A percentile compares a stretch with the other conserved stretches of the same genome.
phyloP scores from a whole-genome alignment of 2,329 filamentous ascomycete genomes.

The Torrubiella hemipterigena region DNA sequence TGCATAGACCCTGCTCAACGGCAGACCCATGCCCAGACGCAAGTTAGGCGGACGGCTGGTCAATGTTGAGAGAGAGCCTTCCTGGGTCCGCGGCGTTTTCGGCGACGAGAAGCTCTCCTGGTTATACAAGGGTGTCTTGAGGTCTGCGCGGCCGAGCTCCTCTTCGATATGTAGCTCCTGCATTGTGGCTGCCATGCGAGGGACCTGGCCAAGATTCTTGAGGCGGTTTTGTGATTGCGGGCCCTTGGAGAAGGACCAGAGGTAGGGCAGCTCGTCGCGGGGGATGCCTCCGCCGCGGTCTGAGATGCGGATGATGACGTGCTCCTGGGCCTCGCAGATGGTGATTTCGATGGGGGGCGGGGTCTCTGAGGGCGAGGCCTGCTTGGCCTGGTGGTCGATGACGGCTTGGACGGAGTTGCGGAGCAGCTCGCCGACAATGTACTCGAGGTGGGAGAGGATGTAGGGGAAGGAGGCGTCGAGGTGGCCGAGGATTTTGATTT shows the following conservation, averaged over 20 bases:
- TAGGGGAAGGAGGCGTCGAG: conserved; percentile 88
- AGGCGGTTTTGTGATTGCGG: conserved; percentile 66
- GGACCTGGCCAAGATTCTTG: conserved; percentile 77
- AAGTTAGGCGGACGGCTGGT: conserved; percentile 77
- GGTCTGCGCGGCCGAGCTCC: conserved; percentile 25
- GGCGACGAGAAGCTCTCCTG: conserved; percentile 10
- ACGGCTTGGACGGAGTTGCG: conserved; percentile 91
- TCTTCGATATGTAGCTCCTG: conserved; percentile 60
- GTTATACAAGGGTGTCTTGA: conserved; percentile 26
- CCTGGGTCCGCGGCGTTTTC: conserved; percentile 15
- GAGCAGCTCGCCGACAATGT: conserved; percentile 89
- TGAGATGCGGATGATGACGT: conserved; percentile 92
- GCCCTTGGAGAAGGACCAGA: conserved; percentile 97
- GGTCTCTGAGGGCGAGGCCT: conserved; percentile 13
- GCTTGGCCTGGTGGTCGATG: conserved; percentile 56
- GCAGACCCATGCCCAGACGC: conserved; percentile 82
- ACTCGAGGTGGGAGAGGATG: conserved; percentile 90
- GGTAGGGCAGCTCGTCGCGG: conserved; percentile 69
- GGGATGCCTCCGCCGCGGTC: conserved; percentile 91
- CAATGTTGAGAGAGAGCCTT: conserved; percentile 64
- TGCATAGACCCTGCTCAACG: conserved; percentile 86
- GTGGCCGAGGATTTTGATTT: conserved; percentile 75
- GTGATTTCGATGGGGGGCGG: conserved; percentile 81
- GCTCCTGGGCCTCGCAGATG: conserved; percentile 85
- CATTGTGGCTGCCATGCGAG: conserved; percentile 84